Evolutionary conservation across 768 basidiomycete species (phyloP).

Genomic region (Russula abietina): DNA sequence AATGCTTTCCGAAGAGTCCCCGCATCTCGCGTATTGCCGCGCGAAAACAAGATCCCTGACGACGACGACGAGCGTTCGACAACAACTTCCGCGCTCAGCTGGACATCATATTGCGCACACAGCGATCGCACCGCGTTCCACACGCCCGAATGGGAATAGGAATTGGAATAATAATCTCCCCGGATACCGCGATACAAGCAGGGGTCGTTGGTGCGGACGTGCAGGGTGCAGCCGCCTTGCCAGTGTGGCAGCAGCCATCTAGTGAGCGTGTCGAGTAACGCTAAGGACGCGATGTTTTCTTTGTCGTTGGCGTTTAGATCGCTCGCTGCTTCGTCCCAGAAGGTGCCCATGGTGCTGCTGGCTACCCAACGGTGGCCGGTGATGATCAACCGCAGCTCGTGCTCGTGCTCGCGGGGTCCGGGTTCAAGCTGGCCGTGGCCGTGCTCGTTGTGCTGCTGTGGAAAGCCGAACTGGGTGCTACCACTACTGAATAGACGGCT

Average conservation of each 20-base stretch:
- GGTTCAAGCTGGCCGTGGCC: background rate
- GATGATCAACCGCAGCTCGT: conserved; percentile 1
- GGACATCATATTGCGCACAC: background rate
- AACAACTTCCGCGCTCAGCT: background rate
- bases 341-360: background rate
- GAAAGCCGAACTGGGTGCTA: background rate
- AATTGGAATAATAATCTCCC: too few species aligned
- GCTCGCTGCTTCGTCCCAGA: background rate
- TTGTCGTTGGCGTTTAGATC: background rate
- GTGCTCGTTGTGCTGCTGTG: background rate
- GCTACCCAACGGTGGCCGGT: background rate
- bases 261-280: conserved; percentile 10
- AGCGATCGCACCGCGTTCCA: background rate
- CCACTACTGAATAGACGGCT: too few species aligned
- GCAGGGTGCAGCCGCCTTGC: background rate
- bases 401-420: too few species aligned
- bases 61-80: background rate
- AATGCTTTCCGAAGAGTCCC: background rate
- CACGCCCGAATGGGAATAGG: background rate
- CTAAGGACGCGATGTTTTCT: background rate
- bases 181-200: conserved; percentile 4
- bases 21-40: background rate
- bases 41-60: background rate
- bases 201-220: background rate
- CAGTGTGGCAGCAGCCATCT: conserved; percentile 13